Evolutionary conservation across 257 asterid species (phyloP).

Genomic region (Leonotis leonurus): DNA sequence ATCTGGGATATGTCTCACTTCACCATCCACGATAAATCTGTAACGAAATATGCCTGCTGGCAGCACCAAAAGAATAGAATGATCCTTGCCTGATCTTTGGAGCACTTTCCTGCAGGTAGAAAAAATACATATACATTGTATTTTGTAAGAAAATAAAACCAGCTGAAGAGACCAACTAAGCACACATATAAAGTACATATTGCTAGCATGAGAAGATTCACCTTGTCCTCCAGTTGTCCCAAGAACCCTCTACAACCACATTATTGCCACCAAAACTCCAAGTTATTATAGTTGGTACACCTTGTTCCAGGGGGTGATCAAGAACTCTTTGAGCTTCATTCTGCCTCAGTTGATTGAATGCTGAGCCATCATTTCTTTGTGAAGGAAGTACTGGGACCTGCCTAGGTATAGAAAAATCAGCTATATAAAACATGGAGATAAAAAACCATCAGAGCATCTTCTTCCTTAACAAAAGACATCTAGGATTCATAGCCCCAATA

Average conservation of each 20-base stretch:
- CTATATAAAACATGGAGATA: background rate
- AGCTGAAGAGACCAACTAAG: conserved; percentile 11
- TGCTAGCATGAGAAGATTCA: conserved; percentile 20
- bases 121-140: background rate
- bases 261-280: conserved; percentile 65
- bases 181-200: too few species aligned
- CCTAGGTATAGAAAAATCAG: conserved; percentile 15
- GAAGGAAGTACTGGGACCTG: conserved; percentile 70
- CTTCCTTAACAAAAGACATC: background rate
- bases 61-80: conserved; percentile 70
- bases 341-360: conserved; percentile 35
- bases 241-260: conserved; percentile 84
- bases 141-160: too few species aligned
- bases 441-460: conserved; percentile 4
- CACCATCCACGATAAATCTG: conserved; percentile 78
- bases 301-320: conserved; percentile 36
- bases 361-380: conserved; percentile 40
- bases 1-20: conserved; percentile 58
- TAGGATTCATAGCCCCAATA: background rate
- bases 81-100: conserved; percentile 87
- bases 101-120: conserved; percentile 57
- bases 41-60: conserved; percentile 74
- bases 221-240: conserved; percentile 96
- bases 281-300: conserved; percentile 45
- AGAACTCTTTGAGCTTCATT: conserved; percentile 27